These are phyloP conservation scores for Eutypa lata DNA, from an alignment of 2,329 filamentous ascomycete species.

Conservation along the genomic window DNA sequence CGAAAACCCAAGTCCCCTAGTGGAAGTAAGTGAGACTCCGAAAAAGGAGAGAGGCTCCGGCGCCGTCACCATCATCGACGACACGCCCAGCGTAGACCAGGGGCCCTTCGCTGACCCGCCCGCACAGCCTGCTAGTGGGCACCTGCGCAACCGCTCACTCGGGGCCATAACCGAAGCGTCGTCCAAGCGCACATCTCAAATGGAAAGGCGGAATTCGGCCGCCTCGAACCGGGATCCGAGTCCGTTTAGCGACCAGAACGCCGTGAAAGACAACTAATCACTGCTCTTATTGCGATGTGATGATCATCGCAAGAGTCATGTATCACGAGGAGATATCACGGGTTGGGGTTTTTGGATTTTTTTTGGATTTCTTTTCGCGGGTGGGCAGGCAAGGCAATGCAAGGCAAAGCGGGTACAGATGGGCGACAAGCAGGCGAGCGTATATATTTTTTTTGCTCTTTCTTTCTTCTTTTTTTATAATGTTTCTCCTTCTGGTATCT, in stretches of 20 bases:
- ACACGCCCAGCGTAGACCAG: conserved; percentile 48
- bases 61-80: conserved; percentile 47
- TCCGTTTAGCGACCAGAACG: conserved; percentile 31
- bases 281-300: conserved; percentile 9
- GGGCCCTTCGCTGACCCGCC: conserved; percentile 60
- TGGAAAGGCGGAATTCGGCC: conserved; percentile 26
- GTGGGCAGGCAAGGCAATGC: not conserved
- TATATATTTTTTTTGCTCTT: not conserved
- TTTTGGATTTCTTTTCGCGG: conserved; percentile 1
- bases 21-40: conserved; percentile 9
- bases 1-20: conserved; percentile 15
- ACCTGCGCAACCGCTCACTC: conserved; percentile 44
- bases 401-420: not conserved
- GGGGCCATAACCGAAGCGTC: conserved; percentile 56
- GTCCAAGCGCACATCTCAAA: conserved; percentile 36
- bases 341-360: not conserved
- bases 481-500: conserved; percentile 17
- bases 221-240: conserved; percentile 18
- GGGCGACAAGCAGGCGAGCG: not conserved
- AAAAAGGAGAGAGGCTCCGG: conserved; percentile 34
- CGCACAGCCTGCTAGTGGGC: conserved; percentile 16
- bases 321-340: conserved; percentile 18
- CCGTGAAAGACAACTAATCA: conserved; percentile 23
- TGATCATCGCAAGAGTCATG: not conserved
- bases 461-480: not conserved